Percentiles rank a stretch among this genome's conserved stretches.
These are phyloP conservation scores for Fomitopsis betulina DNA, from an alignment of 1,284 basidiomycete species.

Conservation along the genomic window DNA sequence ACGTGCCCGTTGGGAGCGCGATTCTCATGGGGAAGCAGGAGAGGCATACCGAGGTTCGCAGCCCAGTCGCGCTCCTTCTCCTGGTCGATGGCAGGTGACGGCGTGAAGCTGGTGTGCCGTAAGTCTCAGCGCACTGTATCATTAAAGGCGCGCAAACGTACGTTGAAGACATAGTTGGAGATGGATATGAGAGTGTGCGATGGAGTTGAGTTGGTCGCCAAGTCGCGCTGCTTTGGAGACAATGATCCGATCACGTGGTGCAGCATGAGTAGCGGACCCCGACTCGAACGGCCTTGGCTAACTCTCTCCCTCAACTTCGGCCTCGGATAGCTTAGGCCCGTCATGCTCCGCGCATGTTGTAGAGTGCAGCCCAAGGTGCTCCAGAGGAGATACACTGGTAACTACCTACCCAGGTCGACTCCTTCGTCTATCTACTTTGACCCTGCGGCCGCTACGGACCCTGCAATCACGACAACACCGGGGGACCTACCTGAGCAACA, in stretches of 20 bases:
- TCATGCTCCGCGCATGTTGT: not conserved
- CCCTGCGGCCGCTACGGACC: constrained; percentile 26
- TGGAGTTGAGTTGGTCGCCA: not conserved
- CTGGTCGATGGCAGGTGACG: constrained; percentile 47
- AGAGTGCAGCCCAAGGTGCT: not conserved
- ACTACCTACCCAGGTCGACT: not conserved
- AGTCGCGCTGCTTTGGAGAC: not conserved
- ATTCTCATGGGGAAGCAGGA: constrained; percentile 9
- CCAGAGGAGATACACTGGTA: not conserved
- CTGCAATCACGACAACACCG: constrained; percentile 46
- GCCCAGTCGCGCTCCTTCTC: constrained; percentile 69
- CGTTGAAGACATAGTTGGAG: not conserved
- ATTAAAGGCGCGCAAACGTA: not conserved
- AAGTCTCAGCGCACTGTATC: not conserved
- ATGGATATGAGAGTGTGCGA: not conserved
- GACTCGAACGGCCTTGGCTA: too few species aligned
- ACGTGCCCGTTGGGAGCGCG: not conserved
- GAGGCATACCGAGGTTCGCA: constrained; percentile 46
- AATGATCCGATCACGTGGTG: not conserved
- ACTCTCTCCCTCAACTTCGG: too few species aligned
- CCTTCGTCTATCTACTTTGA: constrained; percentile 33
- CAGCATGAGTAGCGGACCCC: not conserved
- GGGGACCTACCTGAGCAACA: constrained; percentile 41
- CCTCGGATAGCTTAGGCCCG: too few species aligned
- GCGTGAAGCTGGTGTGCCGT: constrained; percentile 46